Evolutionary conservation across 805 yeast species (phyloP), one percentile per base, ranked within the genome.

Genomic region (Teunomyces stri): DNA sequence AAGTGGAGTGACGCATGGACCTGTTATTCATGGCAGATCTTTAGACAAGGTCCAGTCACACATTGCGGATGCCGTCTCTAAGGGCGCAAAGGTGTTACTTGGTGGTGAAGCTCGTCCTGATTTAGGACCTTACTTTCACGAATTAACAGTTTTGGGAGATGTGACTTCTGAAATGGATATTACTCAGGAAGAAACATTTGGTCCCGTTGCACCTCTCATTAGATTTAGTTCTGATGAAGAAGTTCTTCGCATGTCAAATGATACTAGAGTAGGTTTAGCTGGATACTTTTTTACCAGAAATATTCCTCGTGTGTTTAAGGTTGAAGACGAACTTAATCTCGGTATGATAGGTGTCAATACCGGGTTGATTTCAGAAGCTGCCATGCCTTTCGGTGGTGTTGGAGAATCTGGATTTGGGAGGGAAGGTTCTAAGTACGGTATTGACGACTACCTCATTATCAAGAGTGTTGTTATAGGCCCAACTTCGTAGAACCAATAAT

Each of bases 281-380:
- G 88, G 88, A 12, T 88, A 88, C 62, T 78, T 88, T 64, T 87
- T 63, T 70, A 76, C 90, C 16, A 62, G 71, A 45, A 78, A 84
- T 62, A 62, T 81, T 47, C 61, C 70, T 42, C 74, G 82, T 42
- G 71, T 84, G 6, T 75, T 82, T 65, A 71, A 76, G 46, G 80
- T 85, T 6, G 82, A 87, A 28, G 90, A 85, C 65, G 80, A 73
- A 21, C 71, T 88, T 44, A 81, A 88, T 53, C 81, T 76, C 25
- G 96, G 95, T 42, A 88, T 88, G 95, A 78, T 88, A 45, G 94
- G 94, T 36, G 82, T 81, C 48, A 88, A 88, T 66, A 80, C 89
- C 9, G 94, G 94, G 22, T 68, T 78, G 9, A 78, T 88, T 46
- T 80, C 88, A 13, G 92, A 71, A 51, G 78, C 86, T 15, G 75